Percentiles rank a stretch among this genome's conserved stretches.
phyloP scores from a whole-genome alignment of 768 basidiomycete species.

The Leccinum fibrillosum region DNA sequence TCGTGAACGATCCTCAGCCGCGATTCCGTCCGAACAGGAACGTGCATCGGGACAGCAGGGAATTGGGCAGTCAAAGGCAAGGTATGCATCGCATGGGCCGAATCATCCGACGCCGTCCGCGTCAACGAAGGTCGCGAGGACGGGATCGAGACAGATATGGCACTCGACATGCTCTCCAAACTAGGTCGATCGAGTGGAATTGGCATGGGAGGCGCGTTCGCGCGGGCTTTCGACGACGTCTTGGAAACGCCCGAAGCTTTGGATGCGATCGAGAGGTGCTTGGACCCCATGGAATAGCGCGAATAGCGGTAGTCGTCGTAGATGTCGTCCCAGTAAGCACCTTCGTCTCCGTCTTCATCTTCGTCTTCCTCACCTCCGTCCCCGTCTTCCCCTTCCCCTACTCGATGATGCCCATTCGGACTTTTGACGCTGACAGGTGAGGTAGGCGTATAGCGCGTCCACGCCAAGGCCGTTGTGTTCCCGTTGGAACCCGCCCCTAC shows the following conservation, averaged over 20 bases:
- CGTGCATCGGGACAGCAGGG: slow-evolving; percentile 29
- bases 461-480: slow-evolving; percentile 18
- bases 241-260: slow-evolving; percentile 25
- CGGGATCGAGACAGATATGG: slow-evolving; percentile 13
- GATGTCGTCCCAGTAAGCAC: slow-evolving; percentile 68
- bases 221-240: slow-evolving; percentile 22
- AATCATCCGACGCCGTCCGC: slow-evolving; percentile 24
- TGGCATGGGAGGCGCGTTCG: slow-evolving; percentile 27
- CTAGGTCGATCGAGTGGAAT: slow-evolving; percentile 26
- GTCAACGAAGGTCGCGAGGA: slow-evolving; percentile 19
- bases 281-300: slow-evolving; percentile 48
- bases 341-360: slow-evolving; percentile 28
- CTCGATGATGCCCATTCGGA: background rate
- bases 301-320: slow-evolving; percentile 82
- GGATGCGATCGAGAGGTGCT: slow-evolving; percentile 18
- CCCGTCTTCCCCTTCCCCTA: slow-evolving; percentile 7
- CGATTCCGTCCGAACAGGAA: slow-evolving; percentile 31
- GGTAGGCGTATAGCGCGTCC: slow-evolving; percentile 30
- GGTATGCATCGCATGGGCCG: slow-evolving; percentile 11
- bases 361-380: slow-evolving; percentile 14
- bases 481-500: slow-evolving; percentile 2
- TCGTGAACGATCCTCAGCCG: slow-evolving; percentile 30
- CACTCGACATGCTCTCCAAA: slow-evolving; percentile 22
- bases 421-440: slow-evolving; percentile 12
- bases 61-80: slow-evolving; percentile 30